Evolutionary conservation across 805 yeast species (phyloP), one percentile per base, ranked within the genome.

Genomic region (Pichia cephalocereana): DNA sequence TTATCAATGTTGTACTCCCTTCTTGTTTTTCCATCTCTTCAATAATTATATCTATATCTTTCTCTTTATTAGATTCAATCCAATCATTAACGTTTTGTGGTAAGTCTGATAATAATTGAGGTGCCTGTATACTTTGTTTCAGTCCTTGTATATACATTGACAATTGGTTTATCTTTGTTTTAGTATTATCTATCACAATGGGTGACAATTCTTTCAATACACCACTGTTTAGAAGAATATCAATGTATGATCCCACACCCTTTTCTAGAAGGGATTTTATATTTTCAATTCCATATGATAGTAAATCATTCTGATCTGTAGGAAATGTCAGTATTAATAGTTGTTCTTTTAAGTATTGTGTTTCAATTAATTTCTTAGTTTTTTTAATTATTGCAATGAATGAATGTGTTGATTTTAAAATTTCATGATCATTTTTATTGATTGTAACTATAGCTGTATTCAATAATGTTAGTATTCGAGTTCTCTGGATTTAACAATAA

Each of bases 231-330:
- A 65, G 55, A 8, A 76, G 60, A 9, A 75, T 70, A 41, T 85
- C 86, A 58, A 89, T 83, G 53, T 81, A 79, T 0, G 93, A 86
- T 0, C 79, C 71, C 23, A 88, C 68, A 2, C 89, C 95, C 38
- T 76, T 65, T 46, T 74, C 75, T 23, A 88, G 63, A 28, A 90
- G 63, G 17, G 17, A 7, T 34, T 34, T 34, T 8, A 34, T 7
- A 34, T 34, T 34, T 14, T 34, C 37, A 34, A 34, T 34, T 10
- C 37, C 37, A 14, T 12, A 34, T 14, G 37, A 34, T 15, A 34
- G 15, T 14, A 8, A 10, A 34, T 34, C 37, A 12, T 14, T 15
- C 4, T 4, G 17, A 34, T 4, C 8, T 10, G 37, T 34, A 15
- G 37, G 37, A 4, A 34, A 10, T 2, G 37, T 10, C 4, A 34